These are phyloP conservation scores for Mucor circinelloides DNA, from an alignment of 371 early-diverging fungal genomes.

Conservation along the genomic window DNA sequence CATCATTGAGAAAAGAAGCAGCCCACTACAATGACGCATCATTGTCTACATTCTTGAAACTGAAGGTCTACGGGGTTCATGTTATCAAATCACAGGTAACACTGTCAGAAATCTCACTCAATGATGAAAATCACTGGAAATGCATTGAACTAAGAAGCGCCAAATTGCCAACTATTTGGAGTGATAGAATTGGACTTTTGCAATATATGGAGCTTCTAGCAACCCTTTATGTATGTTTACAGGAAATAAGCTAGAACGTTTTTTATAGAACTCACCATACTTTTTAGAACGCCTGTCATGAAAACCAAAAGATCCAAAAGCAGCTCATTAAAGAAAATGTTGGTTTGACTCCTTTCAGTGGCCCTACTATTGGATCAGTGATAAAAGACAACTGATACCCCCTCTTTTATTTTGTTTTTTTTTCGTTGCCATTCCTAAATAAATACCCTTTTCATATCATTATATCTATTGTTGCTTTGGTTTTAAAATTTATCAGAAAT, in stretches of 20 bases:
- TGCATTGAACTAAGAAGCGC: background rate
- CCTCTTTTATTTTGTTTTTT: background rate
- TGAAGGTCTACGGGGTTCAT: slow-evolving; percentile 3
- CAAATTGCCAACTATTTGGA: slow-evolving; percentile 21
- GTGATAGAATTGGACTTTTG: slow-evolving; percentile 16
- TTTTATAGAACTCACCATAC: slow-evolving; percentile 15
- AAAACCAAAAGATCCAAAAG: slow-evolving; percentile 14
- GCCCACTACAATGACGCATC: slow-evolving; percentile 18
- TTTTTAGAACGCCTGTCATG: slow-evolving; percentile 12
- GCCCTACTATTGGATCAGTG: slow-evolving; percentile 19
- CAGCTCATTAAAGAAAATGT: slow-evolving; percentile 16
- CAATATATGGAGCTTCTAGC: slow-evolving; percentile 23
- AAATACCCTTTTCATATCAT: background rate
- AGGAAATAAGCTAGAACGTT: slow-evolving; percentile 8
- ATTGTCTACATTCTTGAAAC: slow-evolving; percentile 16
- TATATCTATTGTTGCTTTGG: background rate
- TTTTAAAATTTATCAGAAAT: too few species aligned
- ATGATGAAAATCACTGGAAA: slow-evolving; percentile 23
- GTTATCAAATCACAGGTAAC: slow-evolving; percentile 11
- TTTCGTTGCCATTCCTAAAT: too few species aligned
- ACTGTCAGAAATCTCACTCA: slow-evolving; percentile 18
- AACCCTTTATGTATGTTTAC: slow-evolving; percentile 20
- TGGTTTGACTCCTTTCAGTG: slow-evolving; percentile 18
- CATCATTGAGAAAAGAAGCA: slow-evolving; percentile 21
- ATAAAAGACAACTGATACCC: slow-evolving; percentile 17